Conservation (phyloP, 2,329 filamentous ascomycete genomes). For the Hirsutella thompsonii region DNA sequence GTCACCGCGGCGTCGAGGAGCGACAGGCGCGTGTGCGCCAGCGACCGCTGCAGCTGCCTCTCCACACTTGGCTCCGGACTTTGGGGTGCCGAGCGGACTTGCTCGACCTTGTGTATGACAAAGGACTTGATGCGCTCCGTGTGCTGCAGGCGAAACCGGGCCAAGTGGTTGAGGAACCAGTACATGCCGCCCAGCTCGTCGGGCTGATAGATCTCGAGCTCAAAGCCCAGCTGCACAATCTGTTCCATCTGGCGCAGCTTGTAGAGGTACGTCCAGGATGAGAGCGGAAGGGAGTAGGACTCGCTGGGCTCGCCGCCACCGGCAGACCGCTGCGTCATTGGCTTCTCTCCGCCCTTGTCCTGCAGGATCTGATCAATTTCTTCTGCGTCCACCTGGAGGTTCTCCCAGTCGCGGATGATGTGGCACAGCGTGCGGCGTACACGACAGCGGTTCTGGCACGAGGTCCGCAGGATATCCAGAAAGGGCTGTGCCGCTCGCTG, state of each 20-base stretch:
- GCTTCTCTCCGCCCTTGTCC: conserved; percentile 44
- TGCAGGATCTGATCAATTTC: conserved; percentile 60
- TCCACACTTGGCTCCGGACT: conserved; percentile 12
- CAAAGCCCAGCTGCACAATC: conserved; percentile 85
- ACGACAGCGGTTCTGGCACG: conserved; percentile 84
- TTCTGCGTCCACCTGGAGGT: conserved; percentile 69
- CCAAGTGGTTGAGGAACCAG: conserved; percentile 69
- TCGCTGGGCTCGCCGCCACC: conserved; percentile 28
- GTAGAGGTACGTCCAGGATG: conserved; percentile 81
- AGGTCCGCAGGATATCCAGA: conserved; percentile 68
- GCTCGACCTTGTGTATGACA: conserved; percentile 29
- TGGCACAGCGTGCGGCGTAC: conserved; percentile 84
- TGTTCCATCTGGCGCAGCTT: conserved; percentile 82
- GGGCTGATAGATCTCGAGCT: conserved; percentile 76
- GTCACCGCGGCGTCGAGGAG: conserved; percentile 54
- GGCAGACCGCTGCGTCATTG: conserved; percentile 34
- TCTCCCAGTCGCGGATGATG: conserved; percentile 70
- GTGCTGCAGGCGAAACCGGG: conserved; percentile 55
- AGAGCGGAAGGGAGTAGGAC: conserved; percentile 58
- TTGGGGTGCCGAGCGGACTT: conserved; percentile 8
- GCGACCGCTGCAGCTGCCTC: conserved; percentile 31
- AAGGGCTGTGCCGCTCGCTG: conserved; percentile 55
- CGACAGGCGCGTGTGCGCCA: conserved; percentile 44
- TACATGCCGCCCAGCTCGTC: conserved; percentile 86
- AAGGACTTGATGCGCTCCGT: conserved; percentile 62